phyloP scores from a whole-genome alignment of 192 early-diverging fungal genomes.

The Gonapodya prolifera region DNA sequence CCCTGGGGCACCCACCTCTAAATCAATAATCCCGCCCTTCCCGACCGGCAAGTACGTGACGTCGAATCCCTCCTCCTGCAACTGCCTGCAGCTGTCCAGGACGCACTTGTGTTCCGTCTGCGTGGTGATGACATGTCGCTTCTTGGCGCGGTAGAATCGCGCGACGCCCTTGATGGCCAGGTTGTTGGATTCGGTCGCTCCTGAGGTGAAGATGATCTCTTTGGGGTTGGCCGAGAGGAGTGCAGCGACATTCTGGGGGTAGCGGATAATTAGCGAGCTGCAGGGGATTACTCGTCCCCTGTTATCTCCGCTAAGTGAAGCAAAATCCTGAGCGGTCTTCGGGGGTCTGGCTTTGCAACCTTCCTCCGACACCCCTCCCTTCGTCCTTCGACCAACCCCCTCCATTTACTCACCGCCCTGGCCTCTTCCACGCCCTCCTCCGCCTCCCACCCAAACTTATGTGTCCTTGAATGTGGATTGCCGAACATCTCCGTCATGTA shows the following conservation, averaged over 20 bases:
- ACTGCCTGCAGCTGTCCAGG: constrained; percentile 87
- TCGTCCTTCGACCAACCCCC: neutral
- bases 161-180: constrained; percentile 87
- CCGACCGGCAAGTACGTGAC: constrained; percentile 88
- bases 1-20: constrained; percentile 30
- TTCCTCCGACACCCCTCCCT: no score
- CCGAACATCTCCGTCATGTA: constrained; percentile 84
- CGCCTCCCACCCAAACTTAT: constrained; percentile 94
- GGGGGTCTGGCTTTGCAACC: no score
- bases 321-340: no score
- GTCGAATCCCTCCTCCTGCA: constrained; percentile 90
- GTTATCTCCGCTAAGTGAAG: no score
- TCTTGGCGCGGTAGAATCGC: constrained; percentile 83
- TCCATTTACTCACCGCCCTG: constrained; percentile 40
- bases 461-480: constrained; percentile 94
- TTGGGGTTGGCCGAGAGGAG: constrained; percentile 89
- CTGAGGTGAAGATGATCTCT: constrained; percentile 92
- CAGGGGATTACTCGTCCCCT: no score
- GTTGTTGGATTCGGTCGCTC: constrained; percentile 96
- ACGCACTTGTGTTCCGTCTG: constrained; percentile 99
- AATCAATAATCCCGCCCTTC: constrained; percentile 67
- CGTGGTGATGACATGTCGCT: constrained; percentile 92
- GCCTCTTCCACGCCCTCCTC: constrained; percentile 81
- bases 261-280: no score
- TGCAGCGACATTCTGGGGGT: constrained; percentile 58